Conservation (phyloP, 768 basidiomycete genomes). For the Leccinum longicurvipes region DNA sequence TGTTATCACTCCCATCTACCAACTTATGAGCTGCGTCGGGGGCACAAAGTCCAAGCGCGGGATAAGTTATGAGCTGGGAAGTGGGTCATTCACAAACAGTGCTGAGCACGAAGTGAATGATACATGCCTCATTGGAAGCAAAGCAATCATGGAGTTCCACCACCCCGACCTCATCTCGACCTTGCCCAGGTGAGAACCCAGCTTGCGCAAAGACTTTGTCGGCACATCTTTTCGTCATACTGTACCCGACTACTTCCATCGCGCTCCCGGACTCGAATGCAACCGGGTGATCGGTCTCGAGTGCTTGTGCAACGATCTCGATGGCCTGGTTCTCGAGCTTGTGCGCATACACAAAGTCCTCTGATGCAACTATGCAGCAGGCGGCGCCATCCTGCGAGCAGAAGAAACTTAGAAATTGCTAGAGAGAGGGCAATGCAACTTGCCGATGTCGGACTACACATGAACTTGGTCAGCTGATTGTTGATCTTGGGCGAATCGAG, state of each 20-base stretch:
- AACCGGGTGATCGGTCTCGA: slow-evolving; percentile 62
- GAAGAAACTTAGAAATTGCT: neutral
- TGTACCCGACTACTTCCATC: slow-evolving; percentile 80
- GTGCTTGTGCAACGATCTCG: slow-evolving; percentile 66
- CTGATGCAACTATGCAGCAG: slow-evolving; percentile 74
- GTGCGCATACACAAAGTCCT: slow-evolving; percentile 70
- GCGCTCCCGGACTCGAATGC: slow-evolving; percentile 67
- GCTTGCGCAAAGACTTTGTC: slow-evolving; percentile 70
- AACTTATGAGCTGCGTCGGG: slow-evolving; percentile 67
- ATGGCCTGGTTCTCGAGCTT: slow-evolving; percentile 83
- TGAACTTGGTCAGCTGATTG: slow-evolving; percentile 73
- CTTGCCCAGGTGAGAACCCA: slow-evolving; percentile 60
- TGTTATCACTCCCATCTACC: slow-evolving; percentile 75
- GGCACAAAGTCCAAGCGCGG: slow-evolving; percentile 71
- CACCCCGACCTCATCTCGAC: slow-evolving; percentile 73
- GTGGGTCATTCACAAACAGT: neutral
- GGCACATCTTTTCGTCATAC: slow-evolving; percentile 68
- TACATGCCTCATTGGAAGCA: slow-evolving; percentile 68
- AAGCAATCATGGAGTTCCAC: slow-evolving; percentile 88
- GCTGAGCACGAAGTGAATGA: neutral
- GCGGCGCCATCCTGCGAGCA: slow-evolving; percentile 63
- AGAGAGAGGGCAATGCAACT: slow-evolving; percentile 9
- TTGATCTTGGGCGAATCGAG: slow-evolving; percentile 64
- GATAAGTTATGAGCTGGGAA: slow-evolving; percentile 70
- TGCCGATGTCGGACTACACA: slow-evolving; percentile 85